phyloP scores from a whole-genome alignment of 139 green algal species.

The Coelastrella sp. region DNA sequence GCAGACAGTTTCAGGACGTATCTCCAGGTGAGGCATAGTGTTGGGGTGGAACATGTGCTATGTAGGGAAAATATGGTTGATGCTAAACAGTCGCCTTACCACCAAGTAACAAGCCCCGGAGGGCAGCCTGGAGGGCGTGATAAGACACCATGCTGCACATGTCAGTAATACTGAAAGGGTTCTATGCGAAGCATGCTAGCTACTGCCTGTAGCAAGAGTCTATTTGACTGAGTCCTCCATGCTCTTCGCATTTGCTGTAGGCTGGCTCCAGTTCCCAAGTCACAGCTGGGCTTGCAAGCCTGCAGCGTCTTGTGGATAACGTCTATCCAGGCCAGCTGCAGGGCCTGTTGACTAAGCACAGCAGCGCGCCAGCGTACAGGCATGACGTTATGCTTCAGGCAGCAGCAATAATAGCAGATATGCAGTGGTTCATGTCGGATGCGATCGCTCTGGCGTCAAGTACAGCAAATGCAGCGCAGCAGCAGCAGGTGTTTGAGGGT shows the following conservation, averaged over 20 bases:
- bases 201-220: too few relatives aligned
- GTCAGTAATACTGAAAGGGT: too few relatives aligned
- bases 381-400: slow-evolving; percentile 49
- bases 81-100: background rate
- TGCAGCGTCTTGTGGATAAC: background rate
- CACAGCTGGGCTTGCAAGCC: background rate
- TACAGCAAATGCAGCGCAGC: background rate
- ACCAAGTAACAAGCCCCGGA: background rate
- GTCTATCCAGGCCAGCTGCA: background rate
- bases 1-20: slow-evolving; percentile 23
- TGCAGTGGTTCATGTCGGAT: slow-evolving; percentile 39
- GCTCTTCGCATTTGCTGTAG: too few relatives aligned
- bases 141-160: too few relatives aligned
- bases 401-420: slow-evolving; percentile 30
- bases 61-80: too few relatives aligned
- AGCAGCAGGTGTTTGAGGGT: slow-evolving; percentile 13
- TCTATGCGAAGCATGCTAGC: too few relatives aligned
- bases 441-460: background rate
- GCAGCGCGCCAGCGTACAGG: slow-evolving; percentile 18
- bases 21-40: slow-evolving; percentile 4
- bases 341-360: slow-evolving; percentile 25
- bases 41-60: too few relatives aligned
- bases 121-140: too few relatives aligned
- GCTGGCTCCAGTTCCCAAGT: background rate
- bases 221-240: too few relatives aligned